Base-by-base conservation (phyloP, 129 eudicot genomes). In the Artemisia argyi region DNA sequence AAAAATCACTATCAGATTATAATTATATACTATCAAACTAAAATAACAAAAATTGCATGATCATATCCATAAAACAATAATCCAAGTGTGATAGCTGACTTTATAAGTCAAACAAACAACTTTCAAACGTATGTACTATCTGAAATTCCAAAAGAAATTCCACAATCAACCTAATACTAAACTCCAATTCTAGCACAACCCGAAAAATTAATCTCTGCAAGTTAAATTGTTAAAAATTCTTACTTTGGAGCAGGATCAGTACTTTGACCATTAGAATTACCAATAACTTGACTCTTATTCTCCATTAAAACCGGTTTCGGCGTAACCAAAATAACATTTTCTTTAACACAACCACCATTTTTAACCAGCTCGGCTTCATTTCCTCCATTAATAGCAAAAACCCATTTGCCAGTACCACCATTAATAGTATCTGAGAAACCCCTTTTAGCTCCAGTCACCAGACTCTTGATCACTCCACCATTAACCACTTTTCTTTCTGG, bases 361-460 rank as follows among this genome's bases (percentile, higher is more conserved):
- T 83, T 74, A 62, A 60, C 66, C 74, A 85, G 71, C 58, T 79
- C 80, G 61, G 65, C 80, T 76, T 84, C 85, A 72, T 84, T 78
- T 82, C 85, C 89, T 72, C 87, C 87, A 69, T 74, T 73, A 76
- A 66, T 79, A 13, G 83, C 32, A 15, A 84, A 87, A 64, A 72
- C 87, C 90, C 94, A 85, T 48, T 82, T 88, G 44, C 83, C 84
- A 72, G 84, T 76, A 78, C 76, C 83, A 68, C 73, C 80, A 71
- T 64, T 61, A 56, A 87, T 76, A 66, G 91, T 74, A 72, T 83
- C 86, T 13, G 85, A 78, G 54, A 88, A 88, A 12, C 79, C 95
- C 68, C 95, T 88, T 69, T 88, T 88, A 19, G 90, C 86, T 61
- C 95, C 95, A 16, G 88, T 76, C 56, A 80, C 86, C 55, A 78